Conservation (phyloP, 2,329 filamentous ascomycete species). For the Trichoderma asperellum region DNA sequence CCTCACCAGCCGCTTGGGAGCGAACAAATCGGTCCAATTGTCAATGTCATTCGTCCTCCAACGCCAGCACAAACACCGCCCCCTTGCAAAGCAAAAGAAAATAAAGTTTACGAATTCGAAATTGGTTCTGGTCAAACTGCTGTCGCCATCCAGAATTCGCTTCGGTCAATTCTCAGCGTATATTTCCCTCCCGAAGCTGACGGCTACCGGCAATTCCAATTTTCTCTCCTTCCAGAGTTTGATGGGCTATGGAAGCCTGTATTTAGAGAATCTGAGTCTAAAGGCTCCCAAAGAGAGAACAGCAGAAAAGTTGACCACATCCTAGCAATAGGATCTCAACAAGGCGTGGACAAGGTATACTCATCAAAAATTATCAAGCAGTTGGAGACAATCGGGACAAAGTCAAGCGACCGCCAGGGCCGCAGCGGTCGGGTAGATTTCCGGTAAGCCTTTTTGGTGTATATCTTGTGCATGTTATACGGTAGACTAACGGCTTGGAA, state of each 20-base stretch:
- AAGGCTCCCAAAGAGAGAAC: slow-evolving; percentile 37
- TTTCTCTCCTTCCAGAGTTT: slow-evolving; percentile 53
- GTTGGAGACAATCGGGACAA: slow-evolving; percentile 59
- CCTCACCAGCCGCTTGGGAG: slow-evolving; percentile 36
- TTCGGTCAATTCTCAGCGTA: slow-evolving; percentile 56
- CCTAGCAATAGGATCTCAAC: slow-evolving; percentile 62
- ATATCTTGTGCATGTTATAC: background rate
- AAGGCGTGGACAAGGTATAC: slow-evolving; percentile 56
- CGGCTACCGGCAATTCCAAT: slow-evolving; percentile 54
- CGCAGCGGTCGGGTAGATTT: slow-evolving; percentile 63
- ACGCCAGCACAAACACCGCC: slow-evolving; percentile 52
- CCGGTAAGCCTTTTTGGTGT: slow-evolving; percentile 50
- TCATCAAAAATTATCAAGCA: slow-evolving; percentile 53
- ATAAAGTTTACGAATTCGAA: slow-evolving; percentile 52
- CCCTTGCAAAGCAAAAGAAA: slow-evolving; percentile 38
- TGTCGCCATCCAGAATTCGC: slow-evolving; percentile 59
- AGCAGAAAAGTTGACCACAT: slow-evolving; percentile 59
- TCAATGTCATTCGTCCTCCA: slow-evolving; percentile 44
- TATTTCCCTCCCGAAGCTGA: slow-evolving; percentile 55
- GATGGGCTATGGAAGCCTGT: slow-evolving; percentile 59
- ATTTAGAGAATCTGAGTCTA: slow-evolving; percentile 46
- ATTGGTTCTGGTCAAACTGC: slow-evolving; percentile 50
- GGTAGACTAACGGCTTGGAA: slow-evolving; percentile 36
- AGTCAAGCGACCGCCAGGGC: slow-evolving; percentile 50
- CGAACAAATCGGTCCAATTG: slow-evolving; percentile 31